Percentiles rank a stretch among this genome's conserved stretches.
Conservation (phyloP, 2,329 filamentous ascomycete genomes). For the Albophoma yamanashiensis region DNA sequence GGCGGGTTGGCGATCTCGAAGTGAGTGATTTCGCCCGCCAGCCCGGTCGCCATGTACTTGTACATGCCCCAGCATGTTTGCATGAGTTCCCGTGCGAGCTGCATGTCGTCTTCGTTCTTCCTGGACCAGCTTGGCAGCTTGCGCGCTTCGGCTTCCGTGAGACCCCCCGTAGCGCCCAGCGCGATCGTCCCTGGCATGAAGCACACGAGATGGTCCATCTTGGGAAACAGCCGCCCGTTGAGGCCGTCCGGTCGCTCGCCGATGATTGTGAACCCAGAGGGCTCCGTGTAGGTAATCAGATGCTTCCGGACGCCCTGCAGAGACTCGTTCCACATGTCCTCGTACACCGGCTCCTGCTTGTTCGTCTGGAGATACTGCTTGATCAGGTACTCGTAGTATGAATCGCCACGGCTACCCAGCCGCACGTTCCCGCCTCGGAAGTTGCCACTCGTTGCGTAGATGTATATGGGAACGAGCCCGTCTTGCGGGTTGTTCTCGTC, state of each 20-base stretch:
- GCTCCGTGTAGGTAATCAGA: slow-evolving; percentile 77
- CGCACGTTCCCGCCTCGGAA: slow-evolving; percentile 83
- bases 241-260: slow-evolving; percentile 76
- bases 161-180: slow-evolving; percentile 71
- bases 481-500: slow-evolving; percentile 72
- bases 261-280: slow-evolving; percentile 75
- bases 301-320: slow-evolving; percentile 82
- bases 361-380: slow-evolving; percentile 97
- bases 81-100: slow-evolving; percentile 79
- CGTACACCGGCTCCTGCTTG: slow-evolving; percentile 73
- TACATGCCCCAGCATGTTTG: slow-evolving; percentile 99
- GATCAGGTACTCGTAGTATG: slow-evolving; percentile 97
- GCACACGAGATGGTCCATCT: slow-evolving; percentile 98
- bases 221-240: slow-evolving; percentile 55
- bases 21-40: slow-evolving; percentile 92
- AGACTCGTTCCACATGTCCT: slow-evolving; percentile 86
- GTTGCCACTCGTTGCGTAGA: slow-evolving; percentile 65
- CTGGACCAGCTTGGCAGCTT: slow-evolving; percentile 63
- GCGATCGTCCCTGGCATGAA: slow-evolving; percentile 97
- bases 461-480: slow-evolving; percentile 84
- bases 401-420: slow-evolving; percentile 87
- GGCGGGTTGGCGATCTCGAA: slow-evolving; percentile 69
- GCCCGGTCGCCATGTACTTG: slow-evolving; percentile 74
- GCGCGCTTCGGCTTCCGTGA: slow-evolving; percentile 63
- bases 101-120: slow-evolving; percentile 77